Conservation (phyloP, 257 asterid genomes). For the Nicotiana otophora region DNA sequence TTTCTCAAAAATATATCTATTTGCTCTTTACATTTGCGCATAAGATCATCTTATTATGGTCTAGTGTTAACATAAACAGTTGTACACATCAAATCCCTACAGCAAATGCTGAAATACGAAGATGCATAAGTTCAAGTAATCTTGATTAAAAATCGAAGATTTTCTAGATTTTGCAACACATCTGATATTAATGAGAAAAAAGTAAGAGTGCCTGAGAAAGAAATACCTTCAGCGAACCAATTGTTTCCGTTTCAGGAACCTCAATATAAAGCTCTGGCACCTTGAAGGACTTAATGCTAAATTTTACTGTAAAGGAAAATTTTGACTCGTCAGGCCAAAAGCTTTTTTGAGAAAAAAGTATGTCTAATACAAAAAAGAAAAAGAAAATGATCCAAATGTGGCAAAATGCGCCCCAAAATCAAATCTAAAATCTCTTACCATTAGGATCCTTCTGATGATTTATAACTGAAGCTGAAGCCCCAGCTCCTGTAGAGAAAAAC, state of each 20-base stretch:
- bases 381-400: neutral
- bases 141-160: neutral
- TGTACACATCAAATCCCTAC: neutral
- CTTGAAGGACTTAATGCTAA: slow-evolving; percentile 55
- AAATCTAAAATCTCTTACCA: slow-evolving; percentile 31
- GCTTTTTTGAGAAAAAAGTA: neutral
- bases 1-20: too few species aligned
- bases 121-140: neutral
- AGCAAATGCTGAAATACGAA: neutral
- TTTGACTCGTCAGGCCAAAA: neutral
- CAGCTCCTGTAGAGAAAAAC: slow-evolving; percentile 41
- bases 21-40: neutral
- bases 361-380: neutral
- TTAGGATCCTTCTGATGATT: slow-evolving; percentile 45
- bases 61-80: neutral
- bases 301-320: slow-evolving; percentile 16
- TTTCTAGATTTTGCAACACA: neutral
- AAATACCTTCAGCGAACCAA: slow-evolving; percentile 81
- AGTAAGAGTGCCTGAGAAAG: neutral
- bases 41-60: neutral
- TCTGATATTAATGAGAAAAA: neutral
- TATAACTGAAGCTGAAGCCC: slow-evolving; percentile 29
- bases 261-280: slow-evolving; percentile 94
- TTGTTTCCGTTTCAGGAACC: slow-evolving; percentile 84
- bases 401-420: neutral